phyloP scores from a whole-genome alignment of 2,329 filamentous ascomycete species.

The Ophiosphaerella korrae region DNA sequence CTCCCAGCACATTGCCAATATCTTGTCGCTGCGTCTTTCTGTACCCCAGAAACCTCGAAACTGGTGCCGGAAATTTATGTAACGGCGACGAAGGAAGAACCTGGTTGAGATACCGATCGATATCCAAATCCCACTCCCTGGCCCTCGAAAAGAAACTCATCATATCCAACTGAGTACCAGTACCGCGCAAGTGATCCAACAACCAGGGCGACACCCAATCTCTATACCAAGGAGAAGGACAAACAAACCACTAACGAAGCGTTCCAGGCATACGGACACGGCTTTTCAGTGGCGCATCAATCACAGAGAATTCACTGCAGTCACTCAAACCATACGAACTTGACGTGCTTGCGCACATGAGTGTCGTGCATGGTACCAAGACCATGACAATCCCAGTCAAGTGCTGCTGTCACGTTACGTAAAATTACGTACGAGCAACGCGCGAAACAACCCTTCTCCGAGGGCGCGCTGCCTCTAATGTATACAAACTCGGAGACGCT shows the following conservation, averaged over 20 bases:
- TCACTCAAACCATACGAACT: not conserved
- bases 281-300: too few species aligned
- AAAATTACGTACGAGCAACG: conserved; percentile 36
- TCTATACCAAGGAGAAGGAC: too few species aligned
- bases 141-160: conserved; percentile 20
- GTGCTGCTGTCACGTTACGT: conserved; percentile 19
- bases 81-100: conserved; percentile 70
- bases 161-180: not conserved
- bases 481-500: conserved; percentile 5
- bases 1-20: conserved; percentile 49
- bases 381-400: conserved; percentile 6
- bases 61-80: conserved; percentile 64
- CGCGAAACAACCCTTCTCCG: conserved; percentile 26
- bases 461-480: conserved; percentile 8
- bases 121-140: conserved; percentile 64
- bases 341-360: conserved; percentile 2
- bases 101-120: conserved; percentile 77
- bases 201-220: too few species aligned
- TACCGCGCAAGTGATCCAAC: not conserved
- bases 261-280: too few species aligned
- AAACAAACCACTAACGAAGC: too few species aligned
- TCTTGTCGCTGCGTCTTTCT: conserved; percentile 45
- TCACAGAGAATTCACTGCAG: not conserved
- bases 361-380: conserved; percentile 1
- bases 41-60: conserved; percentile 69